Evolutionary conservation across 2,329 filamentous ascomycete genomes (phyloP).

Genomic region (Cladophialophora yegresii): DNA sequence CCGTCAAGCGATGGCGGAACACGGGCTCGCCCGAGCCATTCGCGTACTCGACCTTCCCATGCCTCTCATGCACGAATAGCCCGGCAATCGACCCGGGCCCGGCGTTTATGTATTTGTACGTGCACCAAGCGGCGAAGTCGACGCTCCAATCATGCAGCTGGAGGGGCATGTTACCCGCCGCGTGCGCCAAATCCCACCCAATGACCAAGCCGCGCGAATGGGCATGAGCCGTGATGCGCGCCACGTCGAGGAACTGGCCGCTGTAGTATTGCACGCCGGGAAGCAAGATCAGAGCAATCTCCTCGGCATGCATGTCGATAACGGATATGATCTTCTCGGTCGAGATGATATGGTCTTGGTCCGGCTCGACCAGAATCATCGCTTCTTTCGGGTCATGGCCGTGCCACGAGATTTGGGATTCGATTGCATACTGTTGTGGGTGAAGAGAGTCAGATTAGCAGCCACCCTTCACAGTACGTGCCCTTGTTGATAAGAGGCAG

Average conservation of each 20-base stretch:
- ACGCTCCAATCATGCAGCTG: slow-evolving; percentile 84
- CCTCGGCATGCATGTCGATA: slow-evolving; percentile 72
- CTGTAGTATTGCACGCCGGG: slow-evolving; percentile 92
- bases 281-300: slow-evolving; percentile 74
- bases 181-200: slow-evolving; percentile 88
- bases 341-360: slow-evolving; percentile 59
- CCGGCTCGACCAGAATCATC: slow-evolving; percentile 73
- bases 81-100: slow-evolving; percentile 81
- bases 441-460: background rate
- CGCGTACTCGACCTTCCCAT: slow-evolving; percentile 58
- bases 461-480: background rate
- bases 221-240: slow-evolving; percentile 74
- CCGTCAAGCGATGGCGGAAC: slow-evolving; percentile 69
- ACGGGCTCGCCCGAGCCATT: slow-evolving; percentile 34
- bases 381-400: slow-evolving; percentile 65
- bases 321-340: slow-evolving; percentile 69
- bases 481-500: background rate
- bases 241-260: slow-evolving; percentile 83
- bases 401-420: slow-evolving; percentile 76
- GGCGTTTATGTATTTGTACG: slow-evolving; percentile 90
- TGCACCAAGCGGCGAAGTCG: slow-evolving; percentile 91
- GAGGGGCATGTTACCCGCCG: slow-evolving; percentile 79
- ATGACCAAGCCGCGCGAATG: slow-evolving; percentile 69
- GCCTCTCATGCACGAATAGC: slow-evolving; percentile 75
- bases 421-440: slow-evolving; percentile 68